phyloP scores from a whole-genome alignment of 2,329 filamentous ascomycete genomes.

The Penicillium sp. region DNA sequence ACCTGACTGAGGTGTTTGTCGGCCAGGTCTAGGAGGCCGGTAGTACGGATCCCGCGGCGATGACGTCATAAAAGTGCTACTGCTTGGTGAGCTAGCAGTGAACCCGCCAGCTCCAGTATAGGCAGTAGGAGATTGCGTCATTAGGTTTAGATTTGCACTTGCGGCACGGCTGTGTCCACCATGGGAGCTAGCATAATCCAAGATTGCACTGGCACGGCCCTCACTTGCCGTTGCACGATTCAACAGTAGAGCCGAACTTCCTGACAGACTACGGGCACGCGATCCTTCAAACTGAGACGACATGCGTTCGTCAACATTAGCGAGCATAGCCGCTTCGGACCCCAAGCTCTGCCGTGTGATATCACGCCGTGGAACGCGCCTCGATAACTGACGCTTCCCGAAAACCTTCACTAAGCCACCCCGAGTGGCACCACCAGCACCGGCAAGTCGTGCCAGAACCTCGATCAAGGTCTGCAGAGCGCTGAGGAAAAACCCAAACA shows the following conservation, averaged over 20 bases:
- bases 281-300: conserved; percentile 54
- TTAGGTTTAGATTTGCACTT: conserved; percentile 61
- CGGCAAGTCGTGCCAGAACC: conserved; percentile 76
- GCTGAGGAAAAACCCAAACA: conserved; percentile 92
- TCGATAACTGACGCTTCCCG: conserved; percentile 82
- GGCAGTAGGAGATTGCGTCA: conserved; percentile 71
- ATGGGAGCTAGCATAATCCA: conserved; percentile 53
- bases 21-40: conserved; percentile 72
- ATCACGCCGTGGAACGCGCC: conserved; percentile 64
- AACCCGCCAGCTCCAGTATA: conserved; percentile 64
- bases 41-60: conserved; percentile 77
- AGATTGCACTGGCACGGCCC: conserved; percentile 51
- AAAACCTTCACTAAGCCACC: conserved; percentile 87
- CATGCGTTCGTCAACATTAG: conserved; percentile 65
- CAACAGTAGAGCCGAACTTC: conserved; percentile 62
- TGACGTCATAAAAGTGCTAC: conserved; percentile 46
- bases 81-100: conserved; percentile 42
- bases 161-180: conserved; percentile 54
- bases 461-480: conserved; percentile 88
- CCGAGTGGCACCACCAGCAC: conserved; percentile 72
- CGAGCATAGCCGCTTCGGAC: conserved; percentile 79
- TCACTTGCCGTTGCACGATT: conserved; percentile 50
- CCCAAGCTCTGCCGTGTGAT: conserved; percentile 76
- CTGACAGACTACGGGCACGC: conserved; percentile 60
- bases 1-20: conserved; percentile 60